Evolutionary conservation across 2,329 filamentous ascomycete genomes (phyloP), one percentile per base, ranked within the genome.

Genomic region (Macroventuria anomochaeta): DNA sequence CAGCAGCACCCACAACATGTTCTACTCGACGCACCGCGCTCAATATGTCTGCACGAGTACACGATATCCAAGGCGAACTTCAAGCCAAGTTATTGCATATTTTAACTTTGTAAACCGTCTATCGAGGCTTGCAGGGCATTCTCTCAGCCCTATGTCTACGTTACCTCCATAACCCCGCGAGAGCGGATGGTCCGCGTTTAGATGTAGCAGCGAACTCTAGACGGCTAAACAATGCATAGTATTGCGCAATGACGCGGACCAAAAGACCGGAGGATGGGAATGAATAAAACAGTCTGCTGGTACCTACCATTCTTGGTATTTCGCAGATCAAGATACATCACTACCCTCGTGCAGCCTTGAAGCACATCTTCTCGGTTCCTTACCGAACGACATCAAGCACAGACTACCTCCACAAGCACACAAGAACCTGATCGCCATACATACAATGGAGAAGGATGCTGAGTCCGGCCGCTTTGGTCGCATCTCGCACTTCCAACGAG

Each of bases 401-500:
- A 32, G 28, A 53, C 42, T 23, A 34, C 20, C n/a, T 26, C 18
- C 28, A 8, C 3, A 32, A 18, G n/a, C 4, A 15, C 18, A 12
- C 11, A 15, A 20, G 11, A 17, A 13, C 13, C 28, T 23, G 13
- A 12, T 20, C 18, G 5, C 7, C 8, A 33, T n/a, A 3, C 34
- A 17, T 3, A 8, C 13, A 2, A 55, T 55, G 46, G 53, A 42
- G 37, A 50, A 55, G 26, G 46, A 55, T 17, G 12, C 21, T 21
- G 46, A 55, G 46, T 34, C 40, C 15, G 48, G 48, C 15, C 53
- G 34, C n/a, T 26, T 26, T 21, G 37, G 42, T 18, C 41, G 17
- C 32, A 48, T 56, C 48, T 47, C 55, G 12, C 52, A 52, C 20
- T 55, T 55, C 28, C 50, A 77, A 42, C 73, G 85, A 48, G 76